Percentiles rank a stretch among this genome's conserved stretches.
These are phyloP conservation scores for Zangia roseola DNA, from an alignment of 768 basidiomycete genomes.

Conservation along the genomic window DNA sequence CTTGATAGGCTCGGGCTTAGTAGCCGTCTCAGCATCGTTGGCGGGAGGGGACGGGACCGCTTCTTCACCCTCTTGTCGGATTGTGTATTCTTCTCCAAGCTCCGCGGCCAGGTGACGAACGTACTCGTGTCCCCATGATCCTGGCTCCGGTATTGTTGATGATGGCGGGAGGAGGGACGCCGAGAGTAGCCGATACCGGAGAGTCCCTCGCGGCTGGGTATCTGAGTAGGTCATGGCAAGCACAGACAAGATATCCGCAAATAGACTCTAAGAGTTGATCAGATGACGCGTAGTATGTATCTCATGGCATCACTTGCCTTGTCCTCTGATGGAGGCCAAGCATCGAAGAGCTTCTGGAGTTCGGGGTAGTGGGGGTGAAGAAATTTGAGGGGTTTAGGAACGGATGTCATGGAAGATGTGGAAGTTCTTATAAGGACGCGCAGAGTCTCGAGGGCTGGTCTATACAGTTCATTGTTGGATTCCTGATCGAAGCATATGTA, in stretches of 20 bases:
- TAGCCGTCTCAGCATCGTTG: slow-evolving; percentile 27
- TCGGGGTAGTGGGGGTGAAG: slow-evolving; percentile 91
- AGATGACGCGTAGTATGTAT: neutral
- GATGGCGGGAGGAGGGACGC: slow-evolving; percentile 63
- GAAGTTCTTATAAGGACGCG: slow-evolving; percentile 93
- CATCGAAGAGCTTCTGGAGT: slow-evolving; percentile 79
- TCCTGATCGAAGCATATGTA: slow-evolving; percentile 55
- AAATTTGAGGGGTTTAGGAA: slow-evolving; percentile 98
- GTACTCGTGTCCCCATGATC: slow-evolving; percentile 99
- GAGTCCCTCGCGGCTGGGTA: slow-evolving; percentile 93
- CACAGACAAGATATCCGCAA: slow-evolving; percentile 96
- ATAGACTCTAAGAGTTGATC: slow-evolving; percentile 62
- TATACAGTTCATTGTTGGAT: slow-evolving; percentile 78
- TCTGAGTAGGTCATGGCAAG: slow-evolving; percentile 99
- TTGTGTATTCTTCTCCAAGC: slow-evolving; percentile 87
- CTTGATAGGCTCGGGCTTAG: slow-evolving; percentile 33
- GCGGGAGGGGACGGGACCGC: slow-evolving; percentile 22
- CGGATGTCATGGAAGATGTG: slow-evolving; percentile 98
- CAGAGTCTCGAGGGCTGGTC: slow-evolving; percentile 89
- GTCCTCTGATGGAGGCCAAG: slow-evolving; percentile 76
- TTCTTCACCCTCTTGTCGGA: slow-evolving; percentile 58
- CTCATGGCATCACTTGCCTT: slow-evolving; percentile 37
- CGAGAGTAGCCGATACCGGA: slow-evolving; percentile 87
- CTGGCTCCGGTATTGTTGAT: slow-evolving; percentile 79
- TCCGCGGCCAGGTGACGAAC: slow-evolving; percentile 96